These are phyloP conservation scores for Brassica carinata DNA, from an alignment of 345 rosid genomes.

Conservation along the genomic window DNA sequence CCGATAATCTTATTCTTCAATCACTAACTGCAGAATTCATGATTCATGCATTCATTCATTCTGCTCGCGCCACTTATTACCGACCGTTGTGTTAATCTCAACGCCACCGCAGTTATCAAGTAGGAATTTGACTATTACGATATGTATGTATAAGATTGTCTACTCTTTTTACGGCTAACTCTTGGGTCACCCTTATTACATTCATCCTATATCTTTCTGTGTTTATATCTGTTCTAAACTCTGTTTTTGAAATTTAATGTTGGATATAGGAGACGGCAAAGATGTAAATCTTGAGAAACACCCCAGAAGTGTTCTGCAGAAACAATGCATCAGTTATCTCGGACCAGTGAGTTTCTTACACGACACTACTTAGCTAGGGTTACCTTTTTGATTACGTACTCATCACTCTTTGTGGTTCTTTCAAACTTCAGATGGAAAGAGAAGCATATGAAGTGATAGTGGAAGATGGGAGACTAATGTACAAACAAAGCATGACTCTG, in stretches of 20 bases:
- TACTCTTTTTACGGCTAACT: too few relatives aligned
- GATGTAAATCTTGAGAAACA: slow-evolving; percentile 57
- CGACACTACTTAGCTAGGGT: neutral
- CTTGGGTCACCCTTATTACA: too few relatives aligned
- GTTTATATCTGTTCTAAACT: slow-evolving; percentile 27
- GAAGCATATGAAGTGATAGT: slow-evolving; percentile 63
- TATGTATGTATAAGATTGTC: too few relatives aligned
- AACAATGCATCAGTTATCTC: slow-evolving; percentile 62
- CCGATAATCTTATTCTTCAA: too few relatives aligned
- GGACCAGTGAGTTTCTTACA: slow-evolving; percentile 58
- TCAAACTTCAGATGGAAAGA: slow-evolving; percentile 60
- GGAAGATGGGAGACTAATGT: slow-evolving; percentile 59
- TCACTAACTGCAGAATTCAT: too few relatives aligned
- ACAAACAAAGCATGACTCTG: slow-evolving; percentile 48
- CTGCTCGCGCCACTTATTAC: too few relatives aligned
- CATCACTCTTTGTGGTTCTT: neutral
- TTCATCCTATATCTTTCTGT: neutral
- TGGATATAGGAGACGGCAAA: slow-evolving; percentile 81
- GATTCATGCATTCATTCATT: too few relatives aligned
- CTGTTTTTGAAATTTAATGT: slow-evolving; percentile 49
- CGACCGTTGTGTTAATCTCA: too few relatives aligned
- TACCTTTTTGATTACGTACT: slow-evolving; percentile 5
- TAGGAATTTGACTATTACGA: too few relatives aligned
- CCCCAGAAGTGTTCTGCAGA: slow-evolving; percentile 52
- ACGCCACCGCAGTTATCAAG: too few relatives aligned